Evolutionary conservation across 2,329 filamentous ascomycete genomes (phyloP).

Genomic region (Pseudogymnoascus sp.): DNA sequence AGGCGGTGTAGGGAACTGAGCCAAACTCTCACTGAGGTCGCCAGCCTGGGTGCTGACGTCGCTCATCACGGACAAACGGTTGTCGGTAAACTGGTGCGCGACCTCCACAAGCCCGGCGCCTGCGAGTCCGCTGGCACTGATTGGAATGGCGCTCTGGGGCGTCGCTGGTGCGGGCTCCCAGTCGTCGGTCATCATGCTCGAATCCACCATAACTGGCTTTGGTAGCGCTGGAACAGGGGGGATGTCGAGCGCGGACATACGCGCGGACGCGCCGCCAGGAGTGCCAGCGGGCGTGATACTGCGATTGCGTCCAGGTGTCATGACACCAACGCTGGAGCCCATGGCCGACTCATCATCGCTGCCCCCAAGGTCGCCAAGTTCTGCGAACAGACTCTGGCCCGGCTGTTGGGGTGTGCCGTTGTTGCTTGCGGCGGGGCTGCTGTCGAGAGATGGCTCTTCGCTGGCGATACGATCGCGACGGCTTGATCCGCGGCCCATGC

Average conservation of each 20-base stretch:
- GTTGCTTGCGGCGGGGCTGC: conserved; percentile 49
- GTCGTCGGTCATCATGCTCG: conserved; percentile 52
- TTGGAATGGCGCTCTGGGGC: conserved; percentile 18
- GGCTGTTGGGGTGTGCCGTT: conserved; percentile 38
- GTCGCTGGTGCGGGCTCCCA: conserved; percentile 32
- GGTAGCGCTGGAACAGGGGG: conserved; percentile 41
- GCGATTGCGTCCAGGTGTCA: conserved; percentile 41
- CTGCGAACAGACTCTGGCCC: conserved; percentile 79
- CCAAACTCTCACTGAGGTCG: conserved; percentile 40
- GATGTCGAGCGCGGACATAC: conserved; percentile 28
- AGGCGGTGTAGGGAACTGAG: conserved; percentile 47
- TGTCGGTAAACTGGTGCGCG: conserved; percentile 11
- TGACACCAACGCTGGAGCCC: conserved; percentile 21
- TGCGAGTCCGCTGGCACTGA: conserved; percentile 11
- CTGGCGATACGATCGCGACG: conserved; percentile 53
- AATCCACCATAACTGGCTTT: conserved; percentile 47
- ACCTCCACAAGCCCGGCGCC: conserved; percentile 16
- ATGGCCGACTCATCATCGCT: conserved; percentile 57
- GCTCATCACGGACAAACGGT: conserved; percentile 11
- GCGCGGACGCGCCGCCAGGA: conserved; percentile 17
- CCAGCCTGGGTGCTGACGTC: conserved; percentile 8
- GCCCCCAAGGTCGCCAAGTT: conserved; percentile 68
- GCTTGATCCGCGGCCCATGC: conserved; percentile 53
- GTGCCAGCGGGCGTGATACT: conserved; percentile 41
- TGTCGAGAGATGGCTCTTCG: conserved; percentile 48